Evolutionary conservation across 2,329 filamentous ascomycete species (phyloP).

Genomic region (Exserohilum rostratum): DNA sequence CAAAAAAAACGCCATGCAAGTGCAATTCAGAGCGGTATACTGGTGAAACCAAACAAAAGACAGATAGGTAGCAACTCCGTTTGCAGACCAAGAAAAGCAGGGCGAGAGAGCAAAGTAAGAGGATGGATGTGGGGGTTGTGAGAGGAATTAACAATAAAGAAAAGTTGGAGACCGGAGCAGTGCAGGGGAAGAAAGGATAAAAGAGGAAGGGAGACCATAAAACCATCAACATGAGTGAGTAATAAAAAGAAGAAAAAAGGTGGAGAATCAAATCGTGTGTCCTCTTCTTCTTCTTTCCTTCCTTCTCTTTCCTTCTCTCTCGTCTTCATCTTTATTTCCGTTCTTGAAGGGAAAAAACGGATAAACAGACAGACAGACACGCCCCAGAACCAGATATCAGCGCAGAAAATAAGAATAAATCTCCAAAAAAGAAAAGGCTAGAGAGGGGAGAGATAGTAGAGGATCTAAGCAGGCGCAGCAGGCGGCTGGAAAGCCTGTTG

Average conservation of each 20-base stretch:
- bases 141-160: no score
- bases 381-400: no score
- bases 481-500: constrained; percentile 18
- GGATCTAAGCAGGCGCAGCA: constrained; percentile 29
- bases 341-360: no score
- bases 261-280: background rate
- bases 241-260: background rate
- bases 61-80: no score
- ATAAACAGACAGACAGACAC: no score
- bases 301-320: background rate
- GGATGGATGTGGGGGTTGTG: no score
- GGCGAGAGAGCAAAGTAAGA: no score
- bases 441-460: background rate
- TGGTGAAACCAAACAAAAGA: background rate
- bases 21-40: constrained; percentile 15
- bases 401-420: background rate
- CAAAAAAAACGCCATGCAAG: constrained; percentile 6
- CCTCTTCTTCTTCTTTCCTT: background rate
- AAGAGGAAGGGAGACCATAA: no score
- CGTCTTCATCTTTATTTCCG: background rate
- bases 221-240: background rate
- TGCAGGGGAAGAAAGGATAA: no score
- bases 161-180: no score
- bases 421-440: background rate
- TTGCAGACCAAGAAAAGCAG: no score